A percentile compares a stretch with the other conserved stretches of the same genome.
Conservation (phyloP, 2,329 filamentous ascomycete genomes). For the Didymella pinodella region DNA sequence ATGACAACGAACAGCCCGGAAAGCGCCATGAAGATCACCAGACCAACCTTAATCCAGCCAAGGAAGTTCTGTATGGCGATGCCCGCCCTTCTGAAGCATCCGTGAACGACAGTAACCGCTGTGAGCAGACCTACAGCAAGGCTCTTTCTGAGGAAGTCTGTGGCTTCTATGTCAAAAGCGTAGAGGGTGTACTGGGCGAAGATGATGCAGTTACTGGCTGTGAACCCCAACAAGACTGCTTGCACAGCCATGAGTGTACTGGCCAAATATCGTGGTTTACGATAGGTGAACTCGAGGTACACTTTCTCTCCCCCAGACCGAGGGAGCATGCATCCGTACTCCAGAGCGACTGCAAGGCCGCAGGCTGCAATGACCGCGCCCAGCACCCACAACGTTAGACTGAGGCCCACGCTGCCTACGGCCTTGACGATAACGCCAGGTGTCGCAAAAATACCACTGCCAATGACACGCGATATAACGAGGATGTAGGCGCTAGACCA, state of each 20-base stretch:
- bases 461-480: slow-evolving; percentile 73
- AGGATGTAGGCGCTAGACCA: slow-evolving; percentile 72
- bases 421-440: slow-evolving; percentile 72
- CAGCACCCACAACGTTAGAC: slow-evolving; percentile 68
- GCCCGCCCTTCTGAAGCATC: slow-evolving; percentile 48
- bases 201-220: slow-evolving; percentile 73
- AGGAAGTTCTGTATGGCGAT: slow-evolving; percentile 52
- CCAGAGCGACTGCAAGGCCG: slow-evolving; percentile 68
- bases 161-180: slow-evolving; percentile 61
- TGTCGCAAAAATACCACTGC: slow-evolving; percentile 75
- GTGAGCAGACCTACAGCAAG: slow-evolving; percentile 55
- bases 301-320: slow-evolving; percentile 73
- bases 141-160: slow-evolving; percentile 61
- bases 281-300: slow-evolving; percentile 74
- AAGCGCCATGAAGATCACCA: slow-evolving; percentile 52
- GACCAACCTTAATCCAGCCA: slow-evolving; percentile 52
- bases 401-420: slow-evolving; percentile 71
- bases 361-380: slow-evolving; percentile 69
- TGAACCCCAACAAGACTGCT: slow-evolving; percentile 70
- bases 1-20: slow-evolving; percentile 49
- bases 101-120: slow-evolving; percentile 49
- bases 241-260: slow-evolving; percentile 70
- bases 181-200: slow-evolving; percentile 72
- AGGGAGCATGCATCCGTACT: slow-evolving; percentile 75
- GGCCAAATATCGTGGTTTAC: slow-evolving; percentile 68